Evolutionary conservation across 495 filamentous ascomycete species (phyloP).

Genomic region (Tricharina praecox): DNA sequence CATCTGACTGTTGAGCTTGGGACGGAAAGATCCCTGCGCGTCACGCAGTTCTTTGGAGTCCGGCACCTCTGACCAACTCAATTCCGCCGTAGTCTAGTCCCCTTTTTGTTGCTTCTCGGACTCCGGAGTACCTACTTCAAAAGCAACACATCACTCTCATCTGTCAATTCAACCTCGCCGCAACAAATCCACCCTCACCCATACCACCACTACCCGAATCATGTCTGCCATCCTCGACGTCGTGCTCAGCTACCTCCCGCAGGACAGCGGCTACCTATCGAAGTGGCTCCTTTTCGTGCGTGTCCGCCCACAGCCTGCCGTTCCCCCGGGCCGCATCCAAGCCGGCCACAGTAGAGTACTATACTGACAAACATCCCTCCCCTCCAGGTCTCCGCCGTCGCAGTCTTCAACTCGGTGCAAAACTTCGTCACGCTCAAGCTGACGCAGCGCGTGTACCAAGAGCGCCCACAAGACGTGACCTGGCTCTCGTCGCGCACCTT

Average conservation of each 20-base stretch:
- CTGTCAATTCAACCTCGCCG: too few relatives aligned
- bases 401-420: slow-evolving; percentile 67
- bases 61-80: too few relatives aligned
- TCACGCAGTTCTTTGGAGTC: too few relatives aligned
- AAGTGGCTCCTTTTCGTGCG: slow-evolving; percentile 50
- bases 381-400: slow-evolving; percentile 65
- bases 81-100: too few relatives aligned
- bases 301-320: slow-evolving; percentile 5
- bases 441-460: slow-evolving; percentile 55
- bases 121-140: too few relatives aligned
- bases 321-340: too few relatives aligned
- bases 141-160: too few relatives aligned
- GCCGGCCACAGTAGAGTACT: too few relatives aligned
- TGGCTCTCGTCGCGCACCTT: slow-evolving; percentile 67
- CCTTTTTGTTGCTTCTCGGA: too few relatives aligned
- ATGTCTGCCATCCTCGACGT: not conserved
- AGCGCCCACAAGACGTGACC: slow-evolving; percentile 33
- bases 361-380: too few relatives aligned
- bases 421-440: slow-evolving; percentile 56
- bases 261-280: slow-evolving; percentile 43
- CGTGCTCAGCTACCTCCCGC: slow-evolving; percentile 29
- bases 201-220: not conserved
- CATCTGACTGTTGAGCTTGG: too few relatives aligned
- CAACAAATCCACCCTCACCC: not conserved
- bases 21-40: too few relatives aligned